Evolutionary conservation across 2,329 filamentous ascomycete species (phyloP), one percentile per base, ranked within the genome.

Genomic region (Trichoderma endophyticum): DNA sequence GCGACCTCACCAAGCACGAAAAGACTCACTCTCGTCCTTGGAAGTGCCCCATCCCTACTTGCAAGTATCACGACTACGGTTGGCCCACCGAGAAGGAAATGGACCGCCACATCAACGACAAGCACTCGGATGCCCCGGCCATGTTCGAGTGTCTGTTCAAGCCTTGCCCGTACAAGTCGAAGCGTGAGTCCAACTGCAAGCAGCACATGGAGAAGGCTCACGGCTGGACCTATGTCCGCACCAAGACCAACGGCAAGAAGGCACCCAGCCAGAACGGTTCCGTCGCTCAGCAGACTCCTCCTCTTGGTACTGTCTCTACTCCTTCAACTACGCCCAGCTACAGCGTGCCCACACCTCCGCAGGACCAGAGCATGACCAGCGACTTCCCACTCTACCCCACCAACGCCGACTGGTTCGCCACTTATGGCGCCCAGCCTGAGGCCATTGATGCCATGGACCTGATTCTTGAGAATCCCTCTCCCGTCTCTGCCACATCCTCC

Each of bases 121-220:
- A 97, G 84, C 96, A 99, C 84, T 95, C 93, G 21, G 84, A 88
- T 68, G 87, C 90, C 39, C 95, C 96, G 5, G 86, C 90, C 57
- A 90, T 97, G 84, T 97, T 90, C 82, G 90, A 93, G 83, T 99
- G 96, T 83, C 83, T 90, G 62, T 98, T 88, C 83, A 87, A 90
- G 77, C 92, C 92, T 28, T 98, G 96, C 86, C 90, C 93, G 0
- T 98, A 98, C 85, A 92, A 94, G 79, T 97, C 95, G 12, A 98
- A 98, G 86, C 92, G 95, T 72, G 93, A 97, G 84, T 96, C 93
- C 74, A 98, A 98, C 82, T 97, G 94, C 88, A 98, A 98, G 81
- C 95, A 98, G 82, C 95, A 98, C 83, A 98, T 98, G 95, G 95
- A 98, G 85, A 98, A 98, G 83, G 92, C 93, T 0, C 95, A 98